These are phyloP conservation scores for Suhomyces panamericanus DNA, from an alignment of 1,139 yeast genomes.

Conservation along the genomic window DNA sequence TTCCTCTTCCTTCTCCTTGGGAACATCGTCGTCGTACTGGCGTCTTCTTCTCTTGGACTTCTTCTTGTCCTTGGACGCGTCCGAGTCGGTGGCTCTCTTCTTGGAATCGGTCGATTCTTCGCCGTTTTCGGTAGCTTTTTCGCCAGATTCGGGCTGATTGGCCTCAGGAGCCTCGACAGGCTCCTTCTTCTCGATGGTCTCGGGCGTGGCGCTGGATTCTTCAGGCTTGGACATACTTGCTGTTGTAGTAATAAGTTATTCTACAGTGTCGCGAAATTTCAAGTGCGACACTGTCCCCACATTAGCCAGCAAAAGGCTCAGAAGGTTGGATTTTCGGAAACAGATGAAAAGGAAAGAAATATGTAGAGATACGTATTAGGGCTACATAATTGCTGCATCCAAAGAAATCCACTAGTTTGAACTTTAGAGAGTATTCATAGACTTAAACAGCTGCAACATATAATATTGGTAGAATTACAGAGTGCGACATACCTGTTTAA, in stretches of 20 bases:
- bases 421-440: no score
- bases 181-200: constrained; percentile 13
- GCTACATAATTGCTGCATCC: no score
- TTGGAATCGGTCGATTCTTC: constrained; percentile 5
- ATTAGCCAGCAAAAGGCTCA: background rate
- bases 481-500: no score
- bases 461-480: no score
- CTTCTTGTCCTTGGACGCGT: constrained; percentile 28
- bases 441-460: no score
- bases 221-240: constrained; percentile 9
- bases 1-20: constrained; percentile 32
- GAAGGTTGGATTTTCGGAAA: no score
- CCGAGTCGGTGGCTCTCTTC: constrained; percentile 25
- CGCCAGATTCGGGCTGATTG: constrained; percentile 9
- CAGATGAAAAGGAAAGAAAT: no score
- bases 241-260: background rate
- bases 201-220: constrained; percentile 13
- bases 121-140: constrained; percentile 12
- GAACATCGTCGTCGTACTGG: constrained; percentile 33
- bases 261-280: background rate
- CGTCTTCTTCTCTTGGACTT: constrained; percentile 43
- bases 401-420: no score
- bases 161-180: constrained; percentile 9
- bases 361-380: no score
- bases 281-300: background rate